A percentile compares a stretch with the other conserved stretches of the same genome.
Conservation (phyloP, 257 asterid species). For the Solanum sejunctum region DNA sequence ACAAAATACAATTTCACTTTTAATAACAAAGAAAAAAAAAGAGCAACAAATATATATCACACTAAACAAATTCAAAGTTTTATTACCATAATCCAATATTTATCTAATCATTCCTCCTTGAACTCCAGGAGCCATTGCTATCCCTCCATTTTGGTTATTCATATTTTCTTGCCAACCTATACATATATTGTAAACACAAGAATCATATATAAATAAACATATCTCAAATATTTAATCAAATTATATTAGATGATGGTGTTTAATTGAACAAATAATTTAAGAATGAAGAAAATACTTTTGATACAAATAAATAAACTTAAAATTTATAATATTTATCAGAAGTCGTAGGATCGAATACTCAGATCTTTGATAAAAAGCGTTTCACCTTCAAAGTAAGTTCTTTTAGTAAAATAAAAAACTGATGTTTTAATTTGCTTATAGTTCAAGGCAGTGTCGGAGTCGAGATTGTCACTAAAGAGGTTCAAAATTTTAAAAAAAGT, state of each 20-base stretch:
- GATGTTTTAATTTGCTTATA: too few relatives aligned
- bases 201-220: background rate
- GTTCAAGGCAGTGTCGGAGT: too few relatives aligned
- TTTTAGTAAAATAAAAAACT: too few relatives aligned
- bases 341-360: too few relatives aligned
- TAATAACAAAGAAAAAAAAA: background rate
- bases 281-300: background rate
- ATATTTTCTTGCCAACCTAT: slow-evolving; percentile 12
- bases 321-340: background rate
- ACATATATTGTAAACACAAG: background rate
- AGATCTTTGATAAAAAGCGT: too few relatives aligned
- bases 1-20: background rate
- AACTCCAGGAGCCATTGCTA: slow-evolving; percentile 7
- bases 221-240: background rate
- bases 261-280: background rate
- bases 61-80: background rate
- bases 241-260: background rate
- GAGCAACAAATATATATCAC: background rate
- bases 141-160: slow-evolving; percentile 1
- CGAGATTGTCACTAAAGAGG: too few relatives aligned
- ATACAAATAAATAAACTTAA: background rate
- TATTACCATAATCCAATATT: background rate
- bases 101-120: slow-evolving; percentile 8
- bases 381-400: too few relatives aligned
- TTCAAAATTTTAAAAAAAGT: too few relatives aligned